These are phyloP conservation scores for Mycosarcoma maydis DNA, from an alignment of 1,284 basidiomycete genomes.

Conservation along the genomic window DNA sequence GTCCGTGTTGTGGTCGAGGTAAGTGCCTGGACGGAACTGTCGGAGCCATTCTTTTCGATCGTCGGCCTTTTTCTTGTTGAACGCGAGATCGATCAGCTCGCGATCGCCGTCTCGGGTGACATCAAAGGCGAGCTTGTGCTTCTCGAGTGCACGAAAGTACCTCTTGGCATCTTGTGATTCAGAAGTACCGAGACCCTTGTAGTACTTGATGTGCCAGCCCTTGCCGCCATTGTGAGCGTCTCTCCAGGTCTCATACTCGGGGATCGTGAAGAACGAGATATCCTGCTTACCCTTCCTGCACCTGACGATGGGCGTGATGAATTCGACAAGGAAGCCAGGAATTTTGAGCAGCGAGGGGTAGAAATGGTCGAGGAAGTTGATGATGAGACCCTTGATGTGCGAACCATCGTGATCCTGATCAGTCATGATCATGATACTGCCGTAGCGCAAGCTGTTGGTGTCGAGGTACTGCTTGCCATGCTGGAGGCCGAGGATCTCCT, in stretches of 20 bases:
- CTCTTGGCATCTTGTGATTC: constrained; percentile 86
- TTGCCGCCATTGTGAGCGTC: constrained; percentile 80
- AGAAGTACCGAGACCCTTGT: constrained; percentile 98
- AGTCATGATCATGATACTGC: constrained; percentile 98
- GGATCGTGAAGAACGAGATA: constrained; percentile 94
- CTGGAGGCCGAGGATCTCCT: constrained; percentile 96
- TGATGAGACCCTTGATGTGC: constrained; percentile 97
- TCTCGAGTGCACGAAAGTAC: constrained; percentile 91
- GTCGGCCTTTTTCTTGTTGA: constrained; percentile 99
- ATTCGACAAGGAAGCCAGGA: constrained; percentile 94
- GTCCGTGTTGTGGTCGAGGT: constrained; percentile 85
- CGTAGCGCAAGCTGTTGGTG: constrained; percentile 83
- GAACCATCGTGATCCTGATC: constrained; percentile 99
- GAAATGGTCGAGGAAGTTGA: constrained; percentile 98
- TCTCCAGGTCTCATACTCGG: constrained; percentile 94
- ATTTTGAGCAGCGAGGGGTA: constrained; percentile 93
- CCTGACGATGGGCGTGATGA: constrained; percentile 97
- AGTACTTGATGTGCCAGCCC: constrained; percentile 77
- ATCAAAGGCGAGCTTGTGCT: constrained; percentile 93
- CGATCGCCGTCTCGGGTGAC: constrained; percentile 83
- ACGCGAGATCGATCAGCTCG: constrained; percentile 93
- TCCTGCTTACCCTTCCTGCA: constrained; percentile 80
- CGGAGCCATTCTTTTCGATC: constrained; percentile 98
- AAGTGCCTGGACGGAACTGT: constrained; percentile 96
- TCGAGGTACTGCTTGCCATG: constrained; percentile 88